phyloP scores from a whole-genome alignment of 192 early-diverging fungal species.

The Coemansia sp. region DNA sequence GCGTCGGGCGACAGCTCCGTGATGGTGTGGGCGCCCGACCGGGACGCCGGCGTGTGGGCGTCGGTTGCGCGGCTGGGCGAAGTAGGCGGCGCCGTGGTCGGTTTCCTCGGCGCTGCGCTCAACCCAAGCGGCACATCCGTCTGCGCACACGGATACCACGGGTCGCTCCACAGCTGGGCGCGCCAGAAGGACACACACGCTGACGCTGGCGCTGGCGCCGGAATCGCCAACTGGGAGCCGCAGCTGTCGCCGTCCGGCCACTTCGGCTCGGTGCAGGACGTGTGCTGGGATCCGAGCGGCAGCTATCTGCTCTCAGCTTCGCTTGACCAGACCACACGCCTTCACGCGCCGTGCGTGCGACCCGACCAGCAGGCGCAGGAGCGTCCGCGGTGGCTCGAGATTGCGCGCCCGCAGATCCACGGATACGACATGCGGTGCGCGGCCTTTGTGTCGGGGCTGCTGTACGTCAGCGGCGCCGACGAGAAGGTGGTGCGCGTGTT shows the following conservation, averaged over 20 bases:
- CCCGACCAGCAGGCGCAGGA: background rate
- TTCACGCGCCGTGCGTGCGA: conserved; percentile 76
- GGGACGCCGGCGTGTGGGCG: conserved; percentile 79
- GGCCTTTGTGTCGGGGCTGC: conserved; percentile 70
- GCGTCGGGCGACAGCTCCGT: conserved; percentile 91
- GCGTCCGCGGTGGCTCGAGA: conserved; percentile 78
- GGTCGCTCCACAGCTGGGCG: conserved; percentile 83
- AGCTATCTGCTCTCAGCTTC: conserved; percentile 73
- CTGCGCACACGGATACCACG: conserved; percentile 77
- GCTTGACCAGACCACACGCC: conserved; percentile 85
- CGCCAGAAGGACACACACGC: background rate
- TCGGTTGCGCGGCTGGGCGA: conserved; percentile 84
- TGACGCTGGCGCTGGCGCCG: background rate
- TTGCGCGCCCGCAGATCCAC: conserved; percentile 93
- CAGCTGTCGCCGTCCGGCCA: conserved; percentile 78
- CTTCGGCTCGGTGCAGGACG: conserved; percentile 72
- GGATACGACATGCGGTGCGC: conserved; percentile 92
- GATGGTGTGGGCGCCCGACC: conserved; percentile 86
- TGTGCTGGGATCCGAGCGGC: conserved; percentile 81
- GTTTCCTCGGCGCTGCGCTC: conserved; percentile 79
- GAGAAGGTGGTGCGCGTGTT: conserved; percentile 94
- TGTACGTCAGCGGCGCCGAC: conserved; percentile 87
- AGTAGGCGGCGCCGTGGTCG: conserved; percentile 77
- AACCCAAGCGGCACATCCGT: conserved; percentile 64
- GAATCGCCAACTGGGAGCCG: conserved; percentile 63